Evolutionary conservation across 768 basidiomycete genomes (phyloP).

Genomic region (Kwoniella pini): DNA sequence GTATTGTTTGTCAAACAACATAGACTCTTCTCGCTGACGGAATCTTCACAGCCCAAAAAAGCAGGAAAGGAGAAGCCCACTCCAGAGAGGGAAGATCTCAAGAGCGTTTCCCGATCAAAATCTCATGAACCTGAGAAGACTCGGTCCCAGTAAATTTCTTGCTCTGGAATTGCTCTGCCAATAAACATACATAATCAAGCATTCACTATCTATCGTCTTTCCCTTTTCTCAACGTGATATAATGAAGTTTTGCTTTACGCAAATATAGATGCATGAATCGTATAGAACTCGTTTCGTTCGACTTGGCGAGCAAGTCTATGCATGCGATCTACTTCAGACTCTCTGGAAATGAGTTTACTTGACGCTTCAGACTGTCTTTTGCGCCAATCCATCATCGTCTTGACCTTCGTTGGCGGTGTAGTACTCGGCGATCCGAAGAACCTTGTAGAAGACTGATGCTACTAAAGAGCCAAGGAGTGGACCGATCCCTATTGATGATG

Average conservation of each 20-base stretch:
- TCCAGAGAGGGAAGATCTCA: neutral
- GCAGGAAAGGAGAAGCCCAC: conserved; percentile 29
- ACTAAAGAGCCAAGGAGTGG: neutral
- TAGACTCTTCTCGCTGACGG: neutral
- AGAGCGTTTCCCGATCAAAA: conserved; percentile 1
- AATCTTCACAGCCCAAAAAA: conserved; percentile 25
- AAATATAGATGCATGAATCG: too few relatives aligned
- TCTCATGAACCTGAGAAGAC: neutral
- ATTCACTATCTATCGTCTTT: neutral
- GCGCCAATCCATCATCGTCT: neutral
- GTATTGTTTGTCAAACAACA: neutral
- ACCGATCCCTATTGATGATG: conserved; percentile 1
- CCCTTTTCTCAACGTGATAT: too few relatives aligned
- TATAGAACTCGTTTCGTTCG: too few relatives aligned
- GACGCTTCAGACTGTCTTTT: neutral
- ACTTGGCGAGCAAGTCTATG: too few relatives aligned
- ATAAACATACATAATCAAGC: too few relatives aligned
- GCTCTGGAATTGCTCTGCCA: too few relatives aligned
- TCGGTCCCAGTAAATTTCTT: neutral
- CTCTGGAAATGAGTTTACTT: neutral
- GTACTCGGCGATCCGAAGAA: neutral
- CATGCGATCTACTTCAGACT: neutral
- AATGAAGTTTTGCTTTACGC: too few relatives aligned
- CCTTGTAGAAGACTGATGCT: conserved; percentile 3
- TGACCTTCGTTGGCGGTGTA: conserved; percentile 1